Base-by-base conservation (phyloP, 2,329 filamentous ascomycete species). In the Phoma sp. region DNA sequence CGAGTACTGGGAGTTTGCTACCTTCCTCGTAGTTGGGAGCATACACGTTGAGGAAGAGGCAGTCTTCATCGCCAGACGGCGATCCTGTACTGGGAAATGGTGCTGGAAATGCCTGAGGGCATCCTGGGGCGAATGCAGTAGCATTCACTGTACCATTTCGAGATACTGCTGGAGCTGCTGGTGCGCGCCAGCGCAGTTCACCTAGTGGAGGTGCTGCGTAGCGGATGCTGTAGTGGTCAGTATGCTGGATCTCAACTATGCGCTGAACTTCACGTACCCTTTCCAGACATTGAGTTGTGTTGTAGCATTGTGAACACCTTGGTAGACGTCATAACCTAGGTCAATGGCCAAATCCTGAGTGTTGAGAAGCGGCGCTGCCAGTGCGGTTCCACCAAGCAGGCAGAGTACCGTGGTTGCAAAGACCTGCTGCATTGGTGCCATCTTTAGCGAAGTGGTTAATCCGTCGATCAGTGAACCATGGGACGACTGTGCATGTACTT, bases 11-110 rank as follows among this genome's bases (percentile, higher is more conserved):
- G 10, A 73, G 51, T 26, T 53, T 59, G 6, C 53, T 60, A 23
- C 46, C 57, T 33, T 61, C 61, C 5, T n/a, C n/a, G n/a, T n/a
- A n/a, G n/a, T 57, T 61, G 9, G 68, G 71, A 1, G 68, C 64
- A 54, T 71, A 75, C 0, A 76, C 65, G 47, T 68, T 74, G 15
- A 75, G 54, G 34, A 74, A 77, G 7, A 76, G 57, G 50, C 73
- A 76, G 43, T 76, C 73, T 53, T 76, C 69, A 25, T 26, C 38
- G n/a, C n/a, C n/a, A n/a, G n/a, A n/a, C n/a, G n/a, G n/a, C n/a
- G n/a, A n/a, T n/a, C n/a, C n/a, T n/a, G n/a, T n/a, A n/a, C n/a
- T n/a, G n/a, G n/a, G n/a, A n/a, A n/a, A n/a, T n/a, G n/a, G n/a
- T n/a, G n/a, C n/a, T n/a, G n/a, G n/a, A n/a, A n/a, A n/a, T n/a